Base-by-base conservation (phyloP, 1,139 yeast species). In the Nematodospora anomalae region DNA sequence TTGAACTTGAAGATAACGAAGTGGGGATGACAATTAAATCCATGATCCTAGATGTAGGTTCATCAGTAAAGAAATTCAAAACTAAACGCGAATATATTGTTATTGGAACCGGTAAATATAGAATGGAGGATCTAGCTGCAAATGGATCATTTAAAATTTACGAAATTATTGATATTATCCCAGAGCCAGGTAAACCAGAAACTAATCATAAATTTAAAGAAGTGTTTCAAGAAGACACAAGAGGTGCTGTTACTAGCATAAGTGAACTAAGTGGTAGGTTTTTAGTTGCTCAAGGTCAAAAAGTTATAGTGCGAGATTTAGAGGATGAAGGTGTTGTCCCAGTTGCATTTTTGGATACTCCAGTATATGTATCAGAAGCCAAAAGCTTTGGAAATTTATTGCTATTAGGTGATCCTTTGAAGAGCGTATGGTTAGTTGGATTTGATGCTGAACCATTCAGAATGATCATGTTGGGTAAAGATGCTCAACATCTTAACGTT, bases 391-490 rank as follows among this genome's bases (percentile, higher is more conserved):
- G 95, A 26, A 88, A 90, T 57, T 64, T 90, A 53, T 57, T 90
- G 18, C 50, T 88, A 2, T 60, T 89, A 18, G 96, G 95, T 13
- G 99, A 92, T 60, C 71, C 88, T 0, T 70, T 81, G 58, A 84
- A 86, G 47, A 84, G 95, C 47, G 69, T 88, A 6, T 81, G 92
- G 72, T 70, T 94, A 40, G 83, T 82, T 16, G 97, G 97, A 1
- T 90, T 89, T 60, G 96, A 90, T 55, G 92, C 95, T 3, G 97
- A 92, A 51, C 99, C 98, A 1, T 90, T 86, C 58, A 68, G 97
- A 46, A 80, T 92, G 83, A 71, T 87, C 16, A 61, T 76, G 46
- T 62, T 94, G 37, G 92, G 96, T 6, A 85, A 84, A 51, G 96
- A 90, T 55, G 69, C 78, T 26, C 74, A 78, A 22, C 60, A 72